These are phyloP conservation scores for Skeletonema tropicum DNA, from an alignment of 108 stramenopile genomes.

Conservation along the genomic window DNA sequence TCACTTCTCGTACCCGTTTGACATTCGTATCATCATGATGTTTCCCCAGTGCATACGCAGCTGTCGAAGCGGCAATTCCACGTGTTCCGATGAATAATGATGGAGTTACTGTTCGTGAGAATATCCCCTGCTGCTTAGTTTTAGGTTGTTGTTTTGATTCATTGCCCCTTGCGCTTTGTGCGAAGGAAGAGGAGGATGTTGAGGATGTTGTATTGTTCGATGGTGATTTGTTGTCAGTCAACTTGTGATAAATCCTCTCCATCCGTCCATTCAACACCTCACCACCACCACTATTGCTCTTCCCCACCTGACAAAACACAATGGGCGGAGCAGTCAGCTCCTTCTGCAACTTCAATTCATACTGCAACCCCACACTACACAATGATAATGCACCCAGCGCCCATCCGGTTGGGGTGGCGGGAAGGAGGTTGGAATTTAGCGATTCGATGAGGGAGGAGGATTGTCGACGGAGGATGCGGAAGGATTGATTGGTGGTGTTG, in stretches of 20 bases:
- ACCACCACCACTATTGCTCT: no score
- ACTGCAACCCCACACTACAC: constrained; percentile 54
- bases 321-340: constrained; percentile 61
- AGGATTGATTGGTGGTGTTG: constrained; percentile 20
- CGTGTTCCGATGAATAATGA: constrained; percentile 81
- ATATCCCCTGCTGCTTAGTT: constrained; percentile 47
- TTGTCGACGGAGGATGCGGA: constrained; percentile 16
- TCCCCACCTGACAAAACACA: constrained; percentile 76
- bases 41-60: constrained; percentile 64
- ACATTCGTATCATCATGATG: constrained; percentile 30
- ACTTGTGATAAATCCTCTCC: constrained; percentile 29
- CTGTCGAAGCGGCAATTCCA: constrained; percentile 61
- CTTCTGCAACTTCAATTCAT: constrained; percentile 63
- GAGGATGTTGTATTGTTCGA: no score
- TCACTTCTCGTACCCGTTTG: constrained; percentile 63
- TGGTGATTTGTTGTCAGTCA: no score
- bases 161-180: constrained; percentile 2
- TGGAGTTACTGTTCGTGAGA: constrained; percentile 67
- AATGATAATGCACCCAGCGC: constrained; percentile 45
- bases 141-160: constrained; percentile 3
- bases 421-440: constrained; percentile 47
- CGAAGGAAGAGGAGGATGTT: background rate
- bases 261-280: constrained; percentile 28
- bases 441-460: constrained; percentile 16
- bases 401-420: constrained; percentile 75